phyloP scores from a whole-genome alignment of 306 rosid genomes.

The Citrullus mucosospermus region DNA sequence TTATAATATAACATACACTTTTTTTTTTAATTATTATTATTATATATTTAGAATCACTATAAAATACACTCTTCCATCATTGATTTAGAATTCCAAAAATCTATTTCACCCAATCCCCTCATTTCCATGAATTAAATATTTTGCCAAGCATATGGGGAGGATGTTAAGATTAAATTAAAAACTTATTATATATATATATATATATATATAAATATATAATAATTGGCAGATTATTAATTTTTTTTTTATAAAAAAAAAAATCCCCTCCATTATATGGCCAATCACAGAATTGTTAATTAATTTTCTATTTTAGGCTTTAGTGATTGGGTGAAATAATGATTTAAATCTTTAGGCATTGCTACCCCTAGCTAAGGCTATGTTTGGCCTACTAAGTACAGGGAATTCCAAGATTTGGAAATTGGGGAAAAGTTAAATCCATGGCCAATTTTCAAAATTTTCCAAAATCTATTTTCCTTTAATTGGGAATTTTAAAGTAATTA shows the following conservation, averaged over 20 bases:
- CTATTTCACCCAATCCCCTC: conserved; percentile 32
- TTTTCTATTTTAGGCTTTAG: neutral
- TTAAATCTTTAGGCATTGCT: neutral
- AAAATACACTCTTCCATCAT: conserved; percentile 28
- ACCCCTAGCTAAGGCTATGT: neutral
- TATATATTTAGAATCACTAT: too few species aligned
- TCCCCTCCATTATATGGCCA: neutral
- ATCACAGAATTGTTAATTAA: neutral
- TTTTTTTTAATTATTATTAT: neutral
- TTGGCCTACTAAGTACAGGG: neutral
- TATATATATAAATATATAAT: neutral
- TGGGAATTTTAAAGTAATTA: neutral
- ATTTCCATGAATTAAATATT: conserved; percentile 19
- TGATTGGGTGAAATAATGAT: neutral
- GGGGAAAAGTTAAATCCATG: neutral
- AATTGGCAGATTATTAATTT: too few species aligned
- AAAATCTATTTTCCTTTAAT: neutral
- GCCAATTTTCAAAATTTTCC: too few species aligned
- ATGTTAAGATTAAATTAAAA: neutral
- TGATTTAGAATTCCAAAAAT: conserved; percentile 45
- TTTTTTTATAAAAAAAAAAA: neutral
- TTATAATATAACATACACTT: neutral
- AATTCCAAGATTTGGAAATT: neutral
- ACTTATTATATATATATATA: neutral
- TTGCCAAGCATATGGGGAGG: conserved; percentile 8